Percentiles rank a stretch among this genome's conserved stretches.
These are phyloP conservation scores for Phytophthora sp. DNA, from an alignment of 352 stramenopile species.

Conservation along the genomic window DNA sequence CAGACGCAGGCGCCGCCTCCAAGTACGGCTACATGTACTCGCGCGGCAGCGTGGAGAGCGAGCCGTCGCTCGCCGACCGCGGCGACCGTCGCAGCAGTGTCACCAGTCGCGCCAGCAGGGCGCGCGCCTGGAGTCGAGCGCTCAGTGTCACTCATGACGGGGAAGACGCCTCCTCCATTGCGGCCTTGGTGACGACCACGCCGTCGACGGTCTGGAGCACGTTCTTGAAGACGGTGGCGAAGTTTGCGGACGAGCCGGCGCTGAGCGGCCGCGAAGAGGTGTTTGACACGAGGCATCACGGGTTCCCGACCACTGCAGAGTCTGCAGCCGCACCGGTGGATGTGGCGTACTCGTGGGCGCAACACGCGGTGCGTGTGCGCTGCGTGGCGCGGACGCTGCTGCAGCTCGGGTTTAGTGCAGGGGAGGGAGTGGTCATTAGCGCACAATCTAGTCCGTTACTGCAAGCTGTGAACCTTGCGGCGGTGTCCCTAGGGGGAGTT, in stretches of 20 bases:
- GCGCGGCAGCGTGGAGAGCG: slow-evolving; percentile 29
- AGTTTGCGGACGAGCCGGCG: slow-evolving; percentile 25
- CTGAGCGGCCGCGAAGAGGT: slow-evolving; percentile 25
- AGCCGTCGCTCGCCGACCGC: neutral
- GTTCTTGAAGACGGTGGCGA: slow-evolving; percentile 36
- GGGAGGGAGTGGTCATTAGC: slow-evolving; percentile 68
- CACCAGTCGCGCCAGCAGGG: slow-evolving; percentile 12
- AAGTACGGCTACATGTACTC: slow-evolving; percentile 53
- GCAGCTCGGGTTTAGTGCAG: slow-evolving; percentile 55
- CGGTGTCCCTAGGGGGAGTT: slow-evolving; percentile 57
- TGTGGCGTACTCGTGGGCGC: slow-evolving; percentile 31
- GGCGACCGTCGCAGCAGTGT: slow-evolving; percentile 9
- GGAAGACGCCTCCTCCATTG: slow-evolving; percentile 19
- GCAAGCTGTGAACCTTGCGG: slow-evolving; percentile 68
- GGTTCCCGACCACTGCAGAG: neutral
- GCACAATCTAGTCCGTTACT: slow-evolving; percentile 49
- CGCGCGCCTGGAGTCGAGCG: slow-evolving; percentile 30
- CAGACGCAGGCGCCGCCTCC: slow-evolving; percentile 2
- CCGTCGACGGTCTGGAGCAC: slow-evolving; percentile 30
- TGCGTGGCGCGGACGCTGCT: slow-evolving; percentile 53
- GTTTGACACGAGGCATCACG: neutral
- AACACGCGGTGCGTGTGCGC: slow-evolving; percentile 35
- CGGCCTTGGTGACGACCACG: slow-evolving; percentile 20
- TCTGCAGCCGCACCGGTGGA: neutral
- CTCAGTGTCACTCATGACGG: slow-evolving; percentile 29